Evolutionary conservation across 1,139 yeast species (phyloP), one percentile per base, ranked within the genome.

Genomic region (Suhomyces coccinellae): DNA sequence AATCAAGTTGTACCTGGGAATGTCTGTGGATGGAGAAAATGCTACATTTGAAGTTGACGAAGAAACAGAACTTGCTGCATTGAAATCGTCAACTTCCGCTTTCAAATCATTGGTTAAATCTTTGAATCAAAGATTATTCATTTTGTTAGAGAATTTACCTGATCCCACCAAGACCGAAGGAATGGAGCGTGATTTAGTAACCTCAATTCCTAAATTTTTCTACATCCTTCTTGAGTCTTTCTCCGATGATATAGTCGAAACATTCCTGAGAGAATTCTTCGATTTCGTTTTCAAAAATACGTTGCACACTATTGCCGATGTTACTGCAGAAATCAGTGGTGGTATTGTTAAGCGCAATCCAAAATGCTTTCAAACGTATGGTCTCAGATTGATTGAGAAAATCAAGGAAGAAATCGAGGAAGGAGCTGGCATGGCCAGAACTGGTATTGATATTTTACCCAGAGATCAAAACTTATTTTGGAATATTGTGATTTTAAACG

Each of bases 401-500:
- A 83, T 91, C 30, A 71, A 73, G 40, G 82, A 79, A 26, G 97
- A 93, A 58, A 74, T 93, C 17, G 91, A 85, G 55, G 87, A 91
- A 53, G 87, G 84, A 9, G 97, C 98, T 0, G 98, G 97, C 1
- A 69, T 80, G 1, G 70, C 84, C 0, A 77, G 97, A 58, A 80
- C 83, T 15, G 85, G 87, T 1, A 73, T 79, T 4, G 90, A 85
- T 38, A 73, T 87, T 28, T 73, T 83, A 20, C 89, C 89, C 12
- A 75, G 91, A 41, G 99, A 93, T 62, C 85, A 86, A 38, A 80
- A 85, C 11, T 68, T 93, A 13, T 81, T 82, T 34, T 83, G 97
- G 83, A 80, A 86, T 58, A 63, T 89, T 38, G 76, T 83, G 2
- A 79, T 90, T 3, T 66, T 91, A 40, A 83, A 85, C 58, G 91